Base-by-base conservation (phyloP, 495 filamentous ascomycete genomes). In the Podospora pseudopauciseta region DNA sequence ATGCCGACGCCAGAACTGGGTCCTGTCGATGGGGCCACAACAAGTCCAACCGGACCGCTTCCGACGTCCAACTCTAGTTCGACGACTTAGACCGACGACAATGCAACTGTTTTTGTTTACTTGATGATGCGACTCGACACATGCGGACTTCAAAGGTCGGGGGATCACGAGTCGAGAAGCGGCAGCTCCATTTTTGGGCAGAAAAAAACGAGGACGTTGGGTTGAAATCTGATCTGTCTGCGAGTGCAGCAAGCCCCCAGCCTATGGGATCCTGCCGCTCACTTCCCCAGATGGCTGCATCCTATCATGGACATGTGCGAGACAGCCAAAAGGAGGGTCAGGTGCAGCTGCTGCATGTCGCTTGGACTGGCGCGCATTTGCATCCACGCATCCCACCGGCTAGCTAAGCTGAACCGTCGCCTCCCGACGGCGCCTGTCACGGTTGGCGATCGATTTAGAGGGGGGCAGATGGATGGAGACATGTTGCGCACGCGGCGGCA, bases 311-410 rank as follows among this genome's bases (percentile, higher is more conserved):
- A 68, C 71, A 32, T 69, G 66, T 4, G 63, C 70, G 70, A 66
- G 70, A 72, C 69, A 61, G 39, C 39, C 7, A 49, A 49, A 66
- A 32, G 69, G 75, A 66, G 74, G 74, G 73, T 78, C 72, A 75
- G 73, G 74, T 75, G 72, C 76, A 78, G 68, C 74, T 79, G 76
- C 77, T 79, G 76, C 77, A 78, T 56, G 71, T 69, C 70, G 63
- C 58, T 65, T 64, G 65, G 67, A 66, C 68, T 65, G 73, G 77
- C 39, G 39, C 77, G 74, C 65, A 65, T 70, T 67, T 66, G 53
- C 68, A 67, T 64, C 73, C 30, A 32, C 30, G 59, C 74, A 75
- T 72, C 75, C 75, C 76, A 75, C 69, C 73, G 67, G 67, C 70
- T 67, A 64, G 66, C 56, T 32, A 32, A 64, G 66, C 39, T 49